Base-by-base conservation (phyloP, 306 rosid species). In the Dalbergia oliveri region DNA sequence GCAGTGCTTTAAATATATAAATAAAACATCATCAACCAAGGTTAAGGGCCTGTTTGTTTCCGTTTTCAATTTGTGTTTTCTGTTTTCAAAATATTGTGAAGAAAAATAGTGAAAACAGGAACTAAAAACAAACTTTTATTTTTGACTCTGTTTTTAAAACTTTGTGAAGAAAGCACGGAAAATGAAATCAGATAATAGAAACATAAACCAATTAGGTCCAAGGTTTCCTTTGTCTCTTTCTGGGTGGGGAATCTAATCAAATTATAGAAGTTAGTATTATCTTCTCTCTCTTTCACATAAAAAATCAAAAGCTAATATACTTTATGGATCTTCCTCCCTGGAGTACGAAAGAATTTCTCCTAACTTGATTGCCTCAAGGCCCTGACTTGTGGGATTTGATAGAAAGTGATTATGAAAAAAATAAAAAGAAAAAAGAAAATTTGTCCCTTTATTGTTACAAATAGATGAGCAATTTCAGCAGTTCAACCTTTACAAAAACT, bases 381-480 rank as follows among this genome's bases (percentile, higher is more conserved):
- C 64, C 66, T 51, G 66, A 45, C 15, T 8, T 41, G 12, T 76
- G 66, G 23, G 59, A 23, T 62, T 33, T 54, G 23, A 79, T 11
- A 70, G 50, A 70, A 18, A 57, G 58, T 45, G 65, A 49, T 12
- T 0, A 70, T 15, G 31, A 26, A 26, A 26, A 26, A 26, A 26
- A 2, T 0, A 26, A 68, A 51, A 47, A 14, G 44, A 4, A 23
- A 37, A 37, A 37, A 37, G 7, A 37, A 37, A 37, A 37, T 0
- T 1, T 54, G 8, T n/a, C 59, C 59, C 77, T 47, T 61, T 14
- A 49, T 49, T 41, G 16, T 59, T 44, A 34, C 59, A 56, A 61
- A 23, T 19, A 66, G 19, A 53, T n/a, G 23, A 16, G 26, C 66
- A 82, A 73, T 23, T 58, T 56, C 56, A 69, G 70, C 47, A 9